A percentile compares a stretch with the other conserved stretches of the same genome.
phyloP scores from a whole-genome alignment of 2,329 filamentous ascomycete species.

The Verticillium tricorpus region DNA sequence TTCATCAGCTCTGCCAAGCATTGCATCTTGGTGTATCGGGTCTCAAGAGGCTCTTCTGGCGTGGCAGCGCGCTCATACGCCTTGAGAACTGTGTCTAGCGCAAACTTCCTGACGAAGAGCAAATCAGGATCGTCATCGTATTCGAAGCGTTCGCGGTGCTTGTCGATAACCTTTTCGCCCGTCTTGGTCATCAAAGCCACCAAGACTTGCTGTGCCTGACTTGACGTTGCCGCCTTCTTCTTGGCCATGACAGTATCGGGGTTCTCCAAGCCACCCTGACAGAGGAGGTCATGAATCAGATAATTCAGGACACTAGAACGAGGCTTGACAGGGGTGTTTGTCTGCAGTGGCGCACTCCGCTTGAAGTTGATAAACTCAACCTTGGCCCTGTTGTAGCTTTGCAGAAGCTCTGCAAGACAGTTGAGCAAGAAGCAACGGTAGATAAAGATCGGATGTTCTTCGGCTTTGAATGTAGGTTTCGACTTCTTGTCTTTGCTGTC shows the following conservation, averaged over 20 bases:
- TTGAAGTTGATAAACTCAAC: conserved; percentile 99
- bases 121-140: conserved; percentile 79
- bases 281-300: conserved; percentile 73
- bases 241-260: conserved; percentile 72
- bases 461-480: conserved; percentile 79
- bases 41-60: conserved; percentile 75
- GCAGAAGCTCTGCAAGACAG: conserved; percentile 83
- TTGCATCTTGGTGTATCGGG: conserved; percentile 83
- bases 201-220: conserved; percentile 80
- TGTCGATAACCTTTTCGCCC: conserved; percentile 65
- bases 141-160: conserved; percentile 51
- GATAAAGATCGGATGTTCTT: conserved; percentile 92
- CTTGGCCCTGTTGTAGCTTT: conserved; percentile 91
- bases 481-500: conserved; percentile 60
- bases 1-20: conserved; percentile 88
- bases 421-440: conserved; percentile 94
- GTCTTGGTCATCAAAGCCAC: conserved; percentile 87
- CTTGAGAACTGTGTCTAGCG: conserved; percentile 86
- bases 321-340: conserved; percentile 87
- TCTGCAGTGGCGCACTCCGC: conserved; percentile 77
- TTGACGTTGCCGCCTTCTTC: conserved; percentile 80
- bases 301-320: conserved; percentile 92
- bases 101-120: conserved; percentile 89
- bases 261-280: conserved; percentile 58
- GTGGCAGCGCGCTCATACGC: conserved; percentile 84